These are phyloP conservation scores for Pyrus pyrifolia DNA, from an alignment of 306 rosid species.

Conservation along the genomic window DNA sequence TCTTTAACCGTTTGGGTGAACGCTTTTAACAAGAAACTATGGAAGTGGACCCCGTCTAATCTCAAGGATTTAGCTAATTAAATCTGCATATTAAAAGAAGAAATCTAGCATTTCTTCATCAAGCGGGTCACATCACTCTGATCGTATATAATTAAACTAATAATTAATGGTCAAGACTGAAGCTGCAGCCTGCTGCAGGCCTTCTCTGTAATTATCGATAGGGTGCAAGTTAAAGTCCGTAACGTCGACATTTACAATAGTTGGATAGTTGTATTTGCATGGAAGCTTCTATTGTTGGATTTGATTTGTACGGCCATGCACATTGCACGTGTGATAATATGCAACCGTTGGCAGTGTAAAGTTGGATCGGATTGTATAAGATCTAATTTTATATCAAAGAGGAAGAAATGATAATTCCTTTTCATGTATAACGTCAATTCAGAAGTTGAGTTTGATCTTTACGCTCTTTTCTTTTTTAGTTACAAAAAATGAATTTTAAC, in stretches of 20 bases:
- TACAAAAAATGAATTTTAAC: too few relatives aligned
- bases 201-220: background rate
- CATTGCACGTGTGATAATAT: background rate
- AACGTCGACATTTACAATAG: background rate
- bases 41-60: too few relatives aligned
- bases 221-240: background rate
- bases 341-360: background rate
- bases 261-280: background rate
- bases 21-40: too few relatives aligned
- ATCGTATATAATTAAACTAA: background rate
- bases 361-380: background rate
- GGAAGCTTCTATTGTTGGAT: too few relatives aligned
- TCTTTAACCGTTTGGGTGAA: background rate
- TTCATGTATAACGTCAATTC: too few relatives aligned
- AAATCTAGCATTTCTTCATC: background rate
- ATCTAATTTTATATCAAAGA: too few relatives aligned
- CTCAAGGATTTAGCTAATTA: too few relatives aligned
- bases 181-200: constrained; percentile 10
- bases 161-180: background rate
- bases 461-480: too few relatives aligned
- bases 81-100: background rate
- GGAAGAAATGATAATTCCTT: too few relatives aligned
- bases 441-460: too few relatives aligned
- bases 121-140: background rate
- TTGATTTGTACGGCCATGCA: background rate